Percentiles rank a stretch among this genome's conserved stretches.
phyloP scores from a whole-genome alignment of 2,329 filamentous ascomycete genomes.

The Drechmeria coniospora region DNA sequence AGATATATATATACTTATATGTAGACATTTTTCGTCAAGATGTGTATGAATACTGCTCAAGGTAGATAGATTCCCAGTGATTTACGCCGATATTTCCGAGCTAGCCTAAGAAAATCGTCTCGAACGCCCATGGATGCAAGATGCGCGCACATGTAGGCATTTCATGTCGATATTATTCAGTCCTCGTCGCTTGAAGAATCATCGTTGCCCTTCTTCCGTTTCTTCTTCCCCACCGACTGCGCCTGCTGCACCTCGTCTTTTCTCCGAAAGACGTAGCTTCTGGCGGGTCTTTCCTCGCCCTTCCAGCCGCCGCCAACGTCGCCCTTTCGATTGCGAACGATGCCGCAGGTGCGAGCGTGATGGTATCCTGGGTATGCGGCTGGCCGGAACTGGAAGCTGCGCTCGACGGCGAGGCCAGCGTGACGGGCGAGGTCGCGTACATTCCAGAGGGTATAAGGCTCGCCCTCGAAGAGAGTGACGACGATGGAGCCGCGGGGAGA shows the following conservation, averaged over 20 bases:
- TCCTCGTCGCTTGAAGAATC: slow-evolving; percentile 17
- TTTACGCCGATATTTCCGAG: too few relatives aligned
- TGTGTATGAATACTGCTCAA: too few relatives aligned
- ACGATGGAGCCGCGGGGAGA: slow-evolving; percentile 46
- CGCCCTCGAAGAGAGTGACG: slow-evolving; percentile 80
- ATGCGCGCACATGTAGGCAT: too few relatives aligned
- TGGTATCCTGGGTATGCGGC: slow-evolving; percentile 56
- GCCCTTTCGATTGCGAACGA: slow-evolving; percentile 33
- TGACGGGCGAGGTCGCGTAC: slow-evolving; percentile 75
- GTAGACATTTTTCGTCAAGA: too few relatives aligned
- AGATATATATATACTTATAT: too few relatives aligned
- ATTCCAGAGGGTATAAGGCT: slow-evolving; percentile 95
- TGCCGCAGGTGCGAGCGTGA: slow-evolving; percentile 59
- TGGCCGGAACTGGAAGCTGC: slow-evolving; percentile 55
- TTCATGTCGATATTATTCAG: neutral
- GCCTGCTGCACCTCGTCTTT: slow-evolving; percentile 33
- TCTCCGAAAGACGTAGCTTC: slow-evolving; percentile 47
- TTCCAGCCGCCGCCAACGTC: slow-evolving; percentile 26
- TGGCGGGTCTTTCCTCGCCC: slow-evolving; percentile 27
- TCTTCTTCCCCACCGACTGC: slow-evolving; percentile 13
- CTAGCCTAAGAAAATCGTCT: too few relatives aligned
- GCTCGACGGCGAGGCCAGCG: slow-evolving; percentile 51
- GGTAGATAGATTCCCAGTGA: too few relatives aligned
- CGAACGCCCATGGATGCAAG: too few relatives aligned
- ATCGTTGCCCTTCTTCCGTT: slow-evolving; percentile 16